A percentile compares a stretch with the other conserved stretches of the same genome.
phyloP scores from a whole-genome alignment of 2,329 filamentous ascomycete species.

The Diaporthe aspalathi region DNA sequence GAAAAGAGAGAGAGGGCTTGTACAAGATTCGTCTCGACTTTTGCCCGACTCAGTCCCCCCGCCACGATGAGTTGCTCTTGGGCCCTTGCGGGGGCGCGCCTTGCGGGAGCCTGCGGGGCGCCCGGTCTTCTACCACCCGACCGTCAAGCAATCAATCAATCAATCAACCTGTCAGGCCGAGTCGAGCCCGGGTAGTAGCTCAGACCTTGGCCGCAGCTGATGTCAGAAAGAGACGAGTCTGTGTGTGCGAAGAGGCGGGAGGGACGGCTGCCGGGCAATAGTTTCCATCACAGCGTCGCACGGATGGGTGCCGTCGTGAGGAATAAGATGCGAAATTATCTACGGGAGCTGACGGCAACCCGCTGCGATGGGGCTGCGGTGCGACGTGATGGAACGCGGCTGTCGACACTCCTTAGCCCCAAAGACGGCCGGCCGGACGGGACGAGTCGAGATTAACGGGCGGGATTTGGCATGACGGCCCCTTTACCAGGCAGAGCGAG shows the following conservation, averaged over 20 bases:
- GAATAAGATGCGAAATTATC: slow-evolving; percentile 23
- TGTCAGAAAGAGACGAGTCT: slow-evolving; percentile 10
- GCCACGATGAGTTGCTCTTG: slow-evolving; percentile 23
- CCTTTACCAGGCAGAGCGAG: slow-evolving; percentile 1
- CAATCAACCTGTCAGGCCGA: slow-evolving; percentile 5
- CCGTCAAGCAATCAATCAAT: background rate
- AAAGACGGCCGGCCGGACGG: slow-evolving; percentile 4
- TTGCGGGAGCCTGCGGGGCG: slow-evolving; percentile 1
- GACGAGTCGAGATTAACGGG: slow-evolving; percentile 10
- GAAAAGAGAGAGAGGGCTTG: no score
- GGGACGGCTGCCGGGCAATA: background rate
- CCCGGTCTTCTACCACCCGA: slow-evolving; percentile 19
- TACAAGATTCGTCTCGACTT: slow-evolving; percentile 23
- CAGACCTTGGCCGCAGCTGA: slow-evolving; percentile 21
- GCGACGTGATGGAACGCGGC: slow-evolving; percentile 1
- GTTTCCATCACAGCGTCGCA: background rate
- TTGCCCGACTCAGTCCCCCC: background rate
- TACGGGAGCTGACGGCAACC: background rate
- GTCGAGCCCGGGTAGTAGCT: slow-evolving; percentile 1
- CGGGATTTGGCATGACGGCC: slow-evolving; percentile 10
- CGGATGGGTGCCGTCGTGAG: background rate
- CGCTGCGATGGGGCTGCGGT: background rate
- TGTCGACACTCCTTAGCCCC: background rate
- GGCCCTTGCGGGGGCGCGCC: no score
- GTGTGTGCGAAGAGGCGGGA: background rate